Evolutionary conservation across 495 filamentous ascomycete species (phyloP).

Genomic region (Halenospora varia): DNA sequence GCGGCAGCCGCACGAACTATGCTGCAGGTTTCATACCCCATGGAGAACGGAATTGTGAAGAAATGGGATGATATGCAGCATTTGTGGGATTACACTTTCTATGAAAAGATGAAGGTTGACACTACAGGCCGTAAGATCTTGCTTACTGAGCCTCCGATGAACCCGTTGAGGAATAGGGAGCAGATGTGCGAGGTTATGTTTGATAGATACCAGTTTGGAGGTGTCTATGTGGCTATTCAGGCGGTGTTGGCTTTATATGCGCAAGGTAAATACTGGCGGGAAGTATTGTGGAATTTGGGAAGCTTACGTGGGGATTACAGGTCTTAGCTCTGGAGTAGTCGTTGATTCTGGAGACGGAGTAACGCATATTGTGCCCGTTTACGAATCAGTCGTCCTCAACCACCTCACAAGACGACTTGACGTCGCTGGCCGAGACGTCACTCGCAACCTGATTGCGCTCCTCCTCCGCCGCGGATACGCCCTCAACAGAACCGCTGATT

Average conservation of each 20-base stretch:
- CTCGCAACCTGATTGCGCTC: constrained; percentile 91
- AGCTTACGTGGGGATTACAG: constrained; percentile 18
- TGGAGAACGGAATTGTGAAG: constrained; percentile 99
- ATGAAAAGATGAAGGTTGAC: constrained; percentile 92
- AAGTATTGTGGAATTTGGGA: not conserved
- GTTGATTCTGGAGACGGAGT: constrained; percentile 98
- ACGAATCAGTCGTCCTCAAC: constrained; percentile 95
- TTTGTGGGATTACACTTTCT: constrained; percentile 98
- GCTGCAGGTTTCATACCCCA: constrained; percentile 97
- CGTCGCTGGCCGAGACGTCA: constrained; percentile 95
- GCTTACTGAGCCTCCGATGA: constrained; percentile 96
- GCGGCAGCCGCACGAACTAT: constrained; percentile 91
- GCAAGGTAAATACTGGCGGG: constrained; percentile 60
- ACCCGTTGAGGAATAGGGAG: constrained; percentile 91
- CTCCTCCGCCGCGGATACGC: constrained; percentile 95
- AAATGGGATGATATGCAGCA: constrained; percentile 99
- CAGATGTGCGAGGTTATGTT: constrained; percentile 99
- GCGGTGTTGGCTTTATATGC: constrained; percentile 96
- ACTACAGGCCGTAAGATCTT: constrained; percentile 93
- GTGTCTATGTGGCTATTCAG: constrained; percentile 98
- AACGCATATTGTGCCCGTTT: constrained; percentile 97
- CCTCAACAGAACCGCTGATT: constrained; percentile 96
- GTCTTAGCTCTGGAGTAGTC: constrained; percentile 87
- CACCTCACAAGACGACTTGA: constrained; percentile 92
- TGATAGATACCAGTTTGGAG: constrained; percentile 91